Conservation (phyloP, 176 grass and related monocot species). For the Coix lacrymajobi region DNA sequence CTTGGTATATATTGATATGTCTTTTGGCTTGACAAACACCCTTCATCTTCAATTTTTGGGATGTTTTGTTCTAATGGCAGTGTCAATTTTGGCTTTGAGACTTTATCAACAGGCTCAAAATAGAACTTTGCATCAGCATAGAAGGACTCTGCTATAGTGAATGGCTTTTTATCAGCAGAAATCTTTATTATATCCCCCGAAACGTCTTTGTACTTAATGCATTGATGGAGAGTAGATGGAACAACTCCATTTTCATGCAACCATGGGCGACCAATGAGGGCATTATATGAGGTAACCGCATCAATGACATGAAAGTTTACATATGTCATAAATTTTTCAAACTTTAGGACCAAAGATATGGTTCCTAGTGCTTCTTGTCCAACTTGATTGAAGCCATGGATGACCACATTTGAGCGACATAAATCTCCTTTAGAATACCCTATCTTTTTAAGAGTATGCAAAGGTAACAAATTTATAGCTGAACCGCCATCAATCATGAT, state of each 20-base stretch:
- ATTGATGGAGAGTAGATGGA: neutral
- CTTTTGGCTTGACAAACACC: neutral
- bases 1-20: neutral
- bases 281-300: neutral
- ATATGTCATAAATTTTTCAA: neutral
- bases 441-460: neutral
- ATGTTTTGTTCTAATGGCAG: neutral
- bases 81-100: neutral
- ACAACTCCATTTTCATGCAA: neutral
- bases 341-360: neutral
- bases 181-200: neutral
- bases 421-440: neutral
- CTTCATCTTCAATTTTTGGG: rapidly evolving
- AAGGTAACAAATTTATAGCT: neutral
- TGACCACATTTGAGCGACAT: neutral
- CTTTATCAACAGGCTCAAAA: neutral
- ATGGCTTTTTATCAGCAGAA: neutral
- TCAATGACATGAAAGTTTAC: neutral
- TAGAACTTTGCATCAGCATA: neutral
- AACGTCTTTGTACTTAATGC: neutral
- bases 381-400: neutral
- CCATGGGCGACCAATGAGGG: neutral
- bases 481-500: neutral
- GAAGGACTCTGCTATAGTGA: neutral
- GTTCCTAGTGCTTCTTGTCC: neutral